Base-by-base conservation (phyloP, 1,139 yeast species). In the Pichia sp. region DNA sequence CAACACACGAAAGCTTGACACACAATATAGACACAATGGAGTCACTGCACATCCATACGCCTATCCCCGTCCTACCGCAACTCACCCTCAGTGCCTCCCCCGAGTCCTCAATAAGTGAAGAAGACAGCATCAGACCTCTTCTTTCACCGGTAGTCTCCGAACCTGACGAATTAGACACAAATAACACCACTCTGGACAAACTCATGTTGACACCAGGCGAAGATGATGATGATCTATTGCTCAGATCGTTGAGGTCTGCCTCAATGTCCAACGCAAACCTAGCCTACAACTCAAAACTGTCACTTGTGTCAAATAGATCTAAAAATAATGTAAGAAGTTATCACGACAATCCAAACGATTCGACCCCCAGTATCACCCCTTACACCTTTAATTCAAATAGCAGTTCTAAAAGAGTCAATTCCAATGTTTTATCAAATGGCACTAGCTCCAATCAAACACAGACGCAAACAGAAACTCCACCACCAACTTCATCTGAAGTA, bases 101-200 rank as follows among this genome's bases (percentile, higher is more conserved):
- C 4, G 49, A 41, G 15, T 46, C 49, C 3, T 30, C 42, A 7
- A 6, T 42, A 2, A 42, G 47, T 33, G 50, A 47, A 12, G 36
- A 32, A 3, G 47, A 45, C 3, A 34, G 42, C 3, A 49, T 49
- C 5, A 38, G 48, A 20, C 50, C 53, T 1, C 34, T 53, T 4
- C 27, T 51, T 3, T 53, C 55, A 4, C 55, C 55, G 8, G 38
- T 52, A n/a, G 44, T 46, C 1, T 42, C 53, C 7, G 50, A 44
- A 17, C 54, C 55, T 11, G 51, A 44, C 17, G 47, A 39, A 10
- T 19, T 20, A 4, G 39, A 37, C 5, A 38, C 47, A n/a, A 37
- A 38, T 17, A 41, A 42, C 4, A 43, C 44, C 9, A 34, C 46
- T 4, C 4, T 41, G 10, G 42, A 38, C 11, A 38, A 30, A 14